Base-by-base conservation (phyloP, 2,329 filamentous ascomycete genomes). In the Colletotrichum sp. region DNA sequence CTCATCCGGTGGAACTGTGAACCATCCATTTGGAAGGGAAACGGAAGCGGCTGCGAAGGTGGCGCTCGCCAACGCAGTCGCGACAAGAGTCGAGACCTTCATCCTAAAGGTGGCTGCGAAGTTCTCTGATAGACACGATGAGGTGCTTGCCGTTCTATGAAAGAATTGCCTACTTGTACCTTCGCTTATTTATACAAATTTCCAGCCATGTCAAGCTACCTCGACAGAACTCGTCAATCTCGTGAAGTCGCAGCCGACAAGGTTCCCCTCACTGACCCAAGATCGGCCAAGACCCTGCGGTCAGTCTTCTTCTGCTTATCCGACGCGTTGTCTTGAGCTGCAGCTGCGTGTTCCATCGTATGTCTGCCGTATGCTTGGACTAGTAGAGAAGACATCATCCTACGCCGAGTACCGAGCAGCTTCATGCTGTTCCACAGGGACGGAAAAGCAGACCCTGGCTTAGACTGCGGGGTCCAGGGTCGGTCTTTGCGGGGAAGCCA, bases 11-110 rank as follows among this genome's bases (percentile, higher is more conserved):
- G 65, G 18, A n/a, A 76, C 69, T 30, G 75, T 60, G 60, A 75
- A 77, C 75, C 75, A 77, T 24, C 75, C 75, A 24, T 64, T 70
- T 4, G 75, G 75, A 26, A 77, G 73, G 7, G 72, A 74, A 34
- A 72, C 66, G 32, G 69, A 70, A 16, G 75, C 75, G 5, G 65
- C 59, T 6, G 72, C 64, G 26, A 69, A 52, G 18, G 64, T 14
- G 61, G 66, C 66, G 55, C 61, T 48, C 60, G 69, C 68, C 34
- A 72, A 69, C 57, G 73, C 64, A 14, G 65, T 30, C 59, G 61
- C 16, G 24, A 66, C 52, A 24, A 73, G 21, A 36, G 59, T 18
- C 2, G 59, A 60, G 36, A 71, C 16, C 34, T 39, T 74, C 72
- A 74, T 74, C 26, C 3, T 39, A 14, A 34, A 63, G 18, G 14